Base-by-base conservation (phyloP, 768 basidiomycete genomes). In the Phanerodontia chrysosporium region DNA sequence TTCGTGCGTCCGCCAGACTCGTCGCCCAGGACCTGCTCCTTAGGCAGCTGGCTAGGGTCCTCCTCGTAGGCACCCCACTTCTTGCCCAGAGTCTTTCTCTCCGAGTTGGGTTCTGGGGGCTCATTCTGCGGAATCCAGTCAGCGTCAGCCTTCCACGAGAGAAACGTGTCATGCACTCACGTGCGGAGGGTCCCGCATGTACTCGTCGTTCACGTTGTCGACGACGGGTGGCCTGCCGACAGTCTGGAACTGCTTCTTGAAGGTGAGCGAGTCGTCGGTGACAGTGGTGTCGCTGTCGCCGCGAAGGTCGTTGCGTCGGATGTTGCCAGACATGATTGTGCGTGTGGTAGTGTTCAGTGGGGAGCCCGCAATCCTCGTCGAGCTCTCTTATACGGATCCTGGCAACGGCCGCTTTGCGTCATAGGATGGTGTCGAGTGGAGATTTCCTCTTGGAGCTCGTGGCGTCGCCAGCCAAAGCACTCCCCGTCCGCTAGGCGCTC, bases 161-260 rank as follows among this genome's bases (percentile, higher is more conserved):
- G n/a, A 22, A n/a, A 21, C 28, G 10, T 22, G 42, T 8, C 7
- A 18, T 13, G 10, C 1, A 58, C 68, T 58, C 55, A 72, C 73
- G 48, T 67, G 55, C 30, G 73, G 73, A 39, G 73, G 69, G 42
- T 72, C 44, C 32, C 57, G 62, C 25, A 71, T 51, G 57, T 67
- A 74, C 51, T 75, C 69, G n/a, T 75, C 70, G 58, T 74, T 65
- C 36, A 75, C 73, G 57, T 75, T 67, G 25, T 70, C 63, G 2
- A 67, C 64, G 13, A 69, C 68, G 12, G 46, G 36, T 0, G 73
- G 70, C 0, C 61, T 63, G 32, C 54, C 64, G 39, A 72, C 68
- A 12, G 62, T 67, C 58, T 72, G 68, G 55, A 58, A 66, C 2
- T 66, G 36, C 59, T 71, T 74, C 60, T 74, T 72, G 59, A 63